Percentiles rank a stretch among this genome's conserved stretches.
These are phyloP conservation scores for Hypoxylon crocopeplum DNA, from an alignment of 495 filamentous ascomycete species.

Conservation along the genomic window DNA sequence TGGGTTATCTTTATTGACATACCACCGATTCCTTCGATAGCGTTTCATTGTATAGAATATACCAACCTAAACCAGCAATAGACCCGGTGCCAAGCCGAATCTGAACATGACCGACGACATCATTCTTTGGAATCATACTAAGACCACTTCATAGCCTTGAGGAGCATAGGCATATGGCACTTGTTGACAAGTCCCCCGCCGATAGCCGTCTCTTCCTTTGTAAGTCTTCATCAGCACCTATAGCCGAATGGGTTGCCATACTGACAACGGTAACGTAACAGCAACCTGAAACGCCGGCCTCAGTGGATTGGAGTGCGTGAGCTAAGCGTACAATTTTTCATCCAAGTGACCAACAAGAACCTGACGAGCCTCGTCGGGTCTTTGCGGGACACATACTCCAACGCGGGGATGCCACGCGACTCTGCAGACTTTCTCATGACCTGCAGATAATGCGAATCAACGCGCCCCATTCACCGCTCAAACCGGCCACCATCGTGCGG, in stretches of 20 bases:
- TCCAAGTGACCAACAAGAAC: neutral
- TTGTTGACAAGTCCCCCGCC: neutral
- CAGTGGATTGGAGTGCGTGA: slow-evolving; percentile 1
- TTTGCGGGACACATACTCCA: slow-evolving; percentile 28
- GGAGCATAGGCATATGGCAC: neutral
- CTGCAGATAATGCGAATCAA: slow-evolving; percentile 13
- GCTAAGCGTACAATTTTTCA: neutral
- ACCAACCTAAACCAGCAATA: no score
- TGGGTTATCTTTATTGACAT: no score
- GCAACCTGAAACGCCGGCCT: neutral
- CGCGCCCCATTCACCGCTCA: neutral
- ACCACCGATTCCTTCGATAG: no score
- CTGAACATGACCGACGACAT: neutral
- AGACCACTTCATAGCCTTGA: no score
- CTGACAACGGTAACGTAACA: neutral
- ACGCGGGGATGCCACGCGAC: slow-evolving; percentile 38
- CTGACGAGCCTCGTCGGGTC: slow-evolving; percentile 11
- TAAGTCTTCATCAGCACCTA: neutral
- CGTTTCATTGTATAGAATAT: no score
- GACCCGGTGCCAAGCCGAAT: neutral
- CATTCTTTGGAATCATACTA: no score
- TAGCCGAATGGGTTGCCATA: no score
- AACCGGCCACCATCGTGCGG: neutral
- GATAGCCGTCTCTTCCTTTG: slow-evolving; percentile 6
- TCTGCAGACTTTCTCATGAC: slow-evolving; percentile 31